Base-by-base conservation (phyloP, 371 early-diverging fungal genomes). In the Rhizopus stolonifer region DNA sequence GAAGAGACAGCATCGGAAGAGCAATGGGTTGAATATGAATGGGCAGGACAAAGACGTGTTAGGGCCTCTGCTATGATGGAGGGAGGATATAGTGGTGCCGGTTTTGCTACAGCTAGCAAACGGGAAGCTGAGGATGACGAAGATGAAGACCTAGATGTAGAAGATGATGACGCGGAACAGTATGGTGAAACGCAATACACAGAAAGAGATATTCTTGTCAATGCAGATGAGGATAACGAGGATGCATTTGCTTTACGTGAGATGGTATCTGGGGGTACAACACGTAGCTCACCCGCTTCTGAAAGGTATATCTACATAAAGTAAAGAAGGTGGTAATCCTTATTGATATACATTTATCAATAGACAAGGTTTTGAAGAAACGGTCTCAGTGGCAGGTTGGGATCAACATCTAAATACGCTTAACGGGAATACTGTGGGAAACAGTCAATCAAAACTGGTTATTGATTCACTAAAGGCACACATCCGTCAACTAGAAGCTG, bases 21-120 rank as follows among this genome's bases (percentile, higher is more conserved):
- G 3, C 36, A 36, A n/a, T 87, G 88, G 77, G 87, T 86, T 32
- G 88, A 88, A 54, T 94, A 94, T 45, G 84, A 84, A 39, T 93
- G 92, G 91, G 90, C 87, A 1, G 94, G 94, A 0, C 87, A 92
- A 60, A 83, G 80, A 5, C 78, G 94, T 4, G 82, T 94, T 5
- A 79, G 94, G 15, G 89, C 87, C 1, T 86, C 91, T 0, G 83
- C 93, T 0, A 70, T 94, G 74, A 77, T 92, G 62, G 91, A 92
- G 58, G 93, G 92, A n/a, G 87, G 89, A 6, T 83, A 80, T 53
- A 72, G 75, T 58, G 81, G 84, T 2, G 79, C 70, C 24, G 81
- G 82, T 2, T 80, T 80, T 34, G 69, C 82, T 15, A 80, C 82
- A 2, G 56, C 77, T 31, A 75, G 66, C 25, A 77, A 77, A 59